These are phyloP conservation scores for Trebouxia sp. DNA, from an alignment of 139 green algal species.

Conservation along the genomic window DNA sequence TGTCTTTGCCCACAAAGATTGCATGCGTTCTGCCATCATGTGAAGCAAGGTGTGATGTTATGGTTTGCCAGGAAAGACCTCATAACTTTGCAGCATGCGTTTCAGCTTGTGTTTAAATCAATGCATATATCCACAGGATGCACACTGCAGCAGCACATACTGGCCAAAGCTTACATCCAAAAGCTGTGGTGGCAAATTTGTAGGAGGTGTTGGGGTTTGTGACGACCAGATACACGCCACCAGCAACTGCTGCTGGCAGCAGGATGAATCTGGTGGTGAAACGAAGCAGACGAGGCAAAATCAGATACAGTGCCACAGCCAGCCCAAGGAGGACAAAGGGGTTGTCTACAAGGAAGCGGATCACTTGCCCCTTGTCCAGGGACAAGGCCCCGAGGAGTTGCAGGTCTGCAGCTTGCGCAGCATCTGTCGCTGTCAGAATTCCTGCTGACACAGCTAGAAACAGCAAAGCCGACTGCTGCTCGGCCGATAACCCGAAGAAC, in stretches of 20 bases:
- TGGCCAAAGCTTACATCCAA: not conserved
- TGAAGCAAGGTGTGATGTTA: too few species aligned
- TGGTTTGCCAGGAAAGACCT: too few species aligned
- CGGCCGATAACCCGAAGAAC: not conserved
- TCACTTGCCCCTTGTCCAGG: not conserved
- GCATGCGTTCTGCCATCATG: too few species aligned
- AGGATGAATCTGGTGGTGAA: not conserved
- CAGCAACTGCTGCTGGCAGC: not conserved
- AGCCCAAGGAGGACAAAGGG: not conserved
- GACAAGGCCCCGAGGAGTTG: not conserved
- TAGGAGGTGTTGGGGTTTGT: slow-evolving; percentile 6
- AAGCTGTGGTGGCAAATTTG: not conserved
- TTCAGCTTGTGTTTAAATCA: too few species aligned
- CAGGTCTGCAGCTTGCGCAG: not conserved
- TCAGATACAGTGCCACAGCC: not conserved
- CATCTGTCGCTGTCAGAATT: not conserved
- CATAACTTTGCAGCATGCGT: too few species aligned
- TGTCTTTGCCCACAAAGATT: too few species aligned
- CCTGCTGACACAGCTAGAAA: slow-evolving; percentile 3
- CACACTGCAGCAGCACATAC: too few species aligned
- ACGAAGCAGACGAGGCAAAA: not conserved
- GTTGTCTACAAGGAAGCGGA: slow-evolving; percentile 15
- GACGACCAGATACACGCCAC: slow-evolving; percentile 4
- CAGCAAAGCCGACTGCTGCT: not conserved
- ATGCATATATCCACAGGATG: too few species aligned